Conservation (phyloP, 2,329 filamentous ascomycete species). For the Arthroderma sp. region DNA sequence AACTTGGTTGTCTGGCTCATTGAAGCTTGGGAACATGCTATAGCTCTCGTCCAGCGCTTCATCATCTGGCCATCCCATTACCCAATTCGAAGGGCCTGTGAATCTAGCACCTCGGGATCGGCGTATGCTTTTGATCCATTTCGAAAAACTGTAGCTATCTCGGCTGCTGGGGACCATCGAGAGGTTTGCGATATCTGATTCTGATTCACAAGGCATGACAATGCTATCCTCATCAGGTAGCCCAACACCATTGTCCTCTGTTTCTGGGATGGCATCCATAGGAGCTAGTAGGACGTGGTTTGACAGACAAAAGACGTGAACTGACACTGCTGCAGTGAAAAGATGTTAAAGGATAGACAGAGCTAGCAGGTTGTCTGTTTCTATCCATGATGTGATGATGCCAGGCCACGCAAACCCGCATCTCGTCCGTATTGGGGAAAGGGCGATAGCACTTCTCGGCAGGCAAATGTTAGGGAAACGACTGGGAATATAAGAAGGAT, state of each 20-base stretch:
- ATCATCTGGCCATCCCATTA: conserved; percentile 26
- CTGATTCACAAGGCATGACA: no score
- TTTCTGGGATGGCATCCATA: no score
- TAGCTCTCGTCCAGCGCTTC: conserved; percentile 12
- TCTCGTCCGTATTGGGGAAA: conserved; percentile 6
- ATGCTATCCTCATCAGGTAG: no score
- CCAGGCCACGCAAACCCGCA: conserved; percentile 1
- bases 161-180: neutral
- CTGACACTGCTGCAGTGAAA: no score
- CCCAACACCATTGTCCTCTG: no score
- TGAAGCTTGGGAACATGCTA: conserved; percentile 12
- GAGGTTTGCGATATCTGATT: no score
- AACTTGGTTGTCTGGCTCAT: conserved; percentile 6
- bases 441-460: conserved; percentile 6
- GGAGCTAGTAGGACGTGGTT: no score
- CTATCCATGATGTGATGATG: neutral
- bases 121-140: conserved; percentile 28
- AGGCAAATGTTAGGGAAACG: neutral
- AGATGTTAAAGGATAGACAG: no score
- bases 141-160: conserved; percentile 19
- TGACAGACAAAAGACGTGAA: no score
- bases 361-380: no score
- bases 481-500: no score
- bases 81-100: conserved; percentile 13
- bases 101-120: conserved; percentile 11